Base-by-base conservation (phyloP, 75 land plant species). In the Chamaecyparis obtusa region DNA sequence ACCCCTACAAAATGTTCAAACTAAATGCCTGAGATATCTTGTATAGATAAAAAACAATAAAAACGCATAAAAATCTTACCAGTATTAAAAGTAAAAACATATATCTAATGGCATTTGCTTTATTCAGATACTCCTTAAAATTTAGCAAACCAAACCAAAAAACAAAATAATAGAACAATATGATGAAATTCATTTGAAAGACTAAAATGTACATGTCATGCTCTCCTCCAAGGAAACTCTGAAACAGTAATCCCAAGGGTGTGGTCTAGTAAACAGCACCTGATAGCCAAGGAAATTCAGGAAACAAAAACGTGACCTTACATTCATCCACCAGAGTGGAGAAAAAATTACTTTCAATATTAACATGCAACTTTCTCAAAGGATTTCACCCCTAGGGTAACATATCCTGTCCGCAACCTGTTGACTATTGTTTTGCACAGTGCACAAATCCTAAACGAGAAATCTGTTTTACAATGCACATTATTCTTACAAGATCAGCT, bases 1-100 rank as follows among this genome's bases (percentile, higher is more conserved):
- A 60, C 74, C 93, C 97, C 93, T 92, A 88, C 49, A n/a, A 81
- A 11, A 46, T 24, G 10, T 46, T 49, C 83, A 81, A 44, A 46
- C 24, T 49, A 21, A 81, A 44, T n/a, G 1, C 21, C 5, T 13
- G 10, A 46, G 15, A n/a, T 6, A 24, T 46, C 44, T 43, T 11
- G 24, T 27, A 81, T 21, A 19, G 16, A 37, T 37, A 46, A 44
- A 43, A 81, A n/a, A 3, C 21, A 81, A 46, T 24, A n/a, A 43
- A 39, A 43, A 43, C 44, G n/a, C 51, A 81, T 46, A 46, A 6
- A 21, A 41, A 21, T 24, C 2, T 80, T 43, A 37, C n/a, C n/a
- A 10, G 24, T 44, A 36, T 43, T 41, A 17, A 78, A 17, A 55
- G 24, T 57, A 19, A 57, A 3, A 57, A 57, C 64, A 17, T 21